A percentile compares a stretch with the other conserved stretches of the same genome.
Conservation (phyloP, 495 filamentous ascomycete species). For the Penicillium cosmopolitanum region DNA sequence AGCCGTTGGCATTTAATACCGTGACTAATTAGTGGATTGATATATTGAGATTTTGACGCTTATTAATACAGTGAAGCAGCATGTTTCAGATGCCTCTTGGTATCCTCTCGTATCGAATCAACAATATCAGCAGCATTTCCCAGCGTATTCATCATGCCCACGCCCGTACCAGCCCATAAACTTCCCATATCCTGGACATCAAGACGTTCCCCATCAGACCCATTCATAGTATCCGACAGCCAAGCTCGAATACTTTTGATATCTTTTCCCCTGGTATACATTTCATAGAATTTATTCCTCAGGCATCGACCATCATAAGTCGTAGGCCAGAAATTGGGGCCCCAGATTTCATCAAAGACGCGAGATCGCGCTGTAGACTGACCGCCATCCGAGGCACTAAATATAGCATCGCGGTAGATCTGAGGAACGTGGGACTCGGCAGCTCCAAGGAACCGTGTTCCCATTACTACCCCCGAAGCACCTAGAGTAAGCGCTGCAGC, state of each 20-base stretch:
- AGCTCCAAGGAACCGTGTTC: conserved; percentile 68
- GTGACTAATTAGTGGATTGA: not conserved
- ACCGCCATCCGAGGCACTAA: conserved; percentile 65
- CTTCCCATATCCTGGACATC: conserved; percentile 55
- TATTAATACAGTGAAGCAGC: not conserved
- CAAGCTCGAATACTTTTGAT: conserved; percentile 49
- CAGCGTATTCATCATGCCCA: conserved; percentile 39
- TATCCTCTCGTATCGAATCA: conserved; percentile 18
- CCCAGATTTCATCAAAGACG: conserved; percentile 68
- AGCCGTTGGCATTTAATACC: too few relatives aligned
- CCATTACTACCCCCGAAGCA: conserved; percentile 66
- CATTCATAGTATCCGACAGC: conserved; percentile 33
- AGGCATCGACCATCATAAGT: conserved; percentile 64
- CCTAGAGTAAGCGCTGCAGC: conserved; percentile 67
- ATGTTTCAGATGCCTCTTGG: not conserved
- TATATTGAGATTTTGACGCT: not conserved
- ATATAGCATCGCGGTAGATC: conserved; percentile 60
- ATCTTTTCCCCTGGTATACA: conserved; percentile 49
- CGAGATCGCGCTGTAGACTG: conserved; percentile 63
- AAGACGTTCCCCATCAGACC: not conserved
- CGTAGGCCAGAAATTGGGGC: conserved; percentile 65
- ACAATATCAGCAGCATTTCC: conserved; percentile 37
- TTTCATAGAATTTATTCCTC: conserved; percentile 63
- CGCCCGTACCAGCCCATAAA: conserved; percentile 62
- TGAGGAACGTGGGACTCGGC: conserved; percentile 59